phyloP scores from a whole-genome alignment of 306 rosid genomes.

The Sicyos edulis region DNA sequence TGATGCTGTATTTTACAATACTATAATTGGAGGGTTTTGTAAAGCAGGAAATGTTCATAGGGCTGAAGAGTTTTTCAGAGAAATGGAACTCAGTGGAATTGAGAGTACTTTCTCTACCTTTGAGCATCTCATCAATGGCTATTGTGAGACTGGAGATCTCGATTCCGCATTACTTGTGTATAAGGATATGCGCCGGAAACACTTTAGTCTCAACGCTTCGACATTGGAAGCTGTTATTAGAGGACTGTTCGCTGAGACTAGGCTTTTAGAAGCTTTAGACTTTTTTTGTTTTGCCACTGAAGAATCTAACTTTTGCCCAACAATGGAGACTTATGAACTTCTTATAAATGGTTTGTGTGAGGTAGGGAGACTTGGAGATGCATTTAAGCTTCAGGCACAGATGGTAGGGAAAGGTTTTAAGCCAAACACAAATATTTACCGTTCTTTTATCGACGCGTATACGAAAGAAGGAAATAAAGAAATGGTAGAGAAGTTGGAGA shows the following conservation, averaged over 20 bases:
- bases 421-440: conserved; percentile 43
- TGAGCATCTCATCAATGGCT: conserved; percentile 58
- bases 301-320: conserved; percentile 36
- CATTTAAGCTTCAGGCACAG: conserved; percentile 66
- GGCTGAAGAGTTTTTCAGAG: conserved; percentile 59
- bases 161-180: conserved; percentile 57
- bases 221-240: conserved; percentile 38
- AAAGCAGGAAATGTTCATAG: conserved; percentile 45
- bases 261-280: conserved; percentile 45
- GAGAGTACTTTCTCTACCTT: conserved; percentile 46
- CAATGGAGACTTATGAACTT: conserved; percentile 46
- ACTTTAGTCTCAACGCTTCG: conserved; percentile 40
- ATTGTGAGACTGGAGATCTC: conserved; percentile 44
- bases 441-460: conserved; percentile 54
- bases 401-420: conserved; percentile 73
- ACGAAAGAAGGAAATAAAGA: conserved; percentile 48
- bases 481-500: conserved; percentile 51
- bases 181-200: conserved; percentile 58
- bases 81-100: conserved; percentile 54
- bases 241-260: conserved; percentile 40
- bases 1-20: conserved; percentile 58
- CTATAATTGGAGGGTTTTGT: conserved; percentile 78
- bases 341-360: conserved; percentile 53
- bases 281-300: conserved; percentile 37
- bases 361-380: conserved; percentile 58